phyloP scores from a whole-genome alignment of 2,329 filamentous ascomycete species.

The Phialophora chinensis region DNA sequence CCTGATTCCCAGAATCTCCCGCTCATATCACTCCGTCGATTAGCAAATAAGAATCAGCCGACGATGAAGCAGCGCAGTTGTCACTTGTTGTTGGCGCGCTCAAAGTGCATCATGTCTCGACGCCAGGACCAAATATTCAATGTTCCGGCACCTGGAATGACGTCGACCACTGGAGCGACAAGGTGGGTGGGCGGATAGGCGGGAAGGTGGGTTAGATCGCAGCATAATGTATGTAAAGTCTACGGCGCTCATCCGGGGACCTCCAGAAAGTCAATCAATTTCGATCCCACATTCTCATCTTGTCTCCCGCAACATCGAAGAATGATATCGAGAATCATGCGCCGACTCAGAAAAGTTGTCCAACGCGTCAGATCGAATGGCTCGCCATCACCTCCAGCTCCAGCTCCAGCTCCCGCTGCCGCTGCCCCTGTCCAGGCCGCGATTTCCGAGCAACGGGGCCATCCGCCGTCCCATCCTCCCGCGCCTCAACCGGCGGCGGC shows the following conservation, averaged over 20 bases:
- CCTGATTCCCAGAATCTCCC: constrained; percentile 8
- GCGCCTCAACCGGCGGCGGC: neutral
- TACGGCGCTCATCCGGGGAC: neutral
- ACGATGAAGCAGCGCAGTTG: constrained; percentile 23
- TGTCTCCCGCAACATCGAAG: neutral
- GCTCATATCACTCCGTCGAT: neutral
- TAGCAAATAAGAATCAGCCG: constrained; percentile 29
- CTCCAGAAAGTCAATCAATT: constrained; percentile 8
- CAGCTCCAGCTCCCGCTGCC: neutral
- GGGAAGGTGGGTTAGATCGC: neutral
- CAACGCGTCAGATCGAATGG: constrained; percentile 2
- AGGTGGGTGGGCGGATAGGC: neutral
- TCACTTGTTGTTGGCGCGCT: constrained; percentile 14
- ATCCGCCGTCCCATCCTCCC: constrained; percentile 15
- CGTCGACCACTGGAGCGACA: constrained; percentile 8
- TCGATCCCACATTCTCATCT: neutral
- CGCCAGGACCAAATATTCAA: neutral
- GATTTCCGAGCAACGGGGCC: constrained; percentile 18
- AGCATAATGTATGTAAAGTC: constrained; percentile 7
- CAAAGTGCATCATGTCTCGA: constrained; percentile 8
- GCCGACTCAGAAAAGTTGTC: constrained; percentile 17
- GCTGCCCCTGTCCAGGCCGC: constrained; percentile 22
- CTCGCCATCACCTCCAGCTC: constrained; percentile 3
- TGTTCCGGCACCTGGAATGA: constrained; percentile 10
- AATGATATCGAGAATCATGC: constrained; percentile 20